A percentile compares a stretch with the other conserved stretches of the same genome.
Conservation (phyloP, 495 filamentous ascomycete genomes). For the Symbiotaphrina buchneri region DNA sequence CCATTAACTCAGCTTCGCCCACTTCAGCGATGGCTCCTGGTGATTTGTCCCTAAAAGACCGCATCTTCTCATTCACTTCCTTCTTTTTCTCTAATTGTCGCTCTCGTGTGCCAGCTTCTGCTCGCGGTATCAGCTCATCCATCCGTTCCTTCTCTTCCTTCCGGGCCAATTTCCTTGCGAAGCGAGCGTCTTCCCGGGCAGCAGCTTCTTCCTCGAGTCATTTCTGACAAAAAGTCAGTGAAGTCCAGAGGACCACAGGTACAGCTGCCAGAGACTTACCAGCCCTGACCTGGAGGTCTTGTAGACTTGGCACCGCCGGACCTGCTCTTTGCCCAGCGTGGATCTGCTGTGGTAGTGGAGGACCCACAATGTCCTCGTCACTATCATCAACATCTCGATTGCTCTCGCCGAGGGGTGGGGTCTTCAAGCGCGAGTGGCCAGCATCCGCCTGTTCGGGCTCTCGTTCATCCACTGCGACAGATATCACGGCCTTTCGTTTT, state of each 20-base stretch:
- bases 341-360: slow-evolving; percentile 28
- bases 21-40: slow-evolving; percentile 30
- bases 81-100: slow-evolving; percentile 65
- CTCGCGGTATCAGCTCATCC: slow-evolving; percentile 65
- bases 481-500: slow-evolving; percentile 8
- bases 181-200: slow-evolving; percentile 28
- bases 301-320: slow-evolving; percentile 47
- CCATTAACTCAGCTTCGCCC: slow-evolving; percentile 36
- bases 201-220: slow-evolving; percentile 25
- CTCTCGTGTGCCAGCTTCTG: slow-evolving; percentile 68
- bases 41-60: slow-evolving; percentile 32
- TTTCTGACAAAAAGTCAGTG: slow-evolving; percentile 1
- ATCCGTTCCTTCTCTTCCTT: slow-evolving; percentile 33
- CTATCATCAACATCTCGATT: slow-evolving; percentile 23
- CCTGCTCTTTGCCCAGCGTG: slow-evolving; percentile 21
- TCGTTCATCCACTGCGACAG: neutral
- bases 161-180: slow-evolving; percentile 37
- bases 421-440: slow-evolving; percentile 19
- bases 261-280: too few species aligned
- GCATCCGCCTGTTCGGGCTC: neutral
- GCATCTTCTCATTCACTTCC: slow-evolving; percentile 30
- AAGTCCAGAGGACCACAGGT: neutral
- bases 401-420: slow-evolving; percentile 11
- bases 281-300: slow-evolving; percentile 51
- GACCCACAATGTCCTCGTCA: slow-evolving; percentile 47